Conservation (phyloP, 129 eudicot species). For the carrot (Daucus carota) region DNA sequence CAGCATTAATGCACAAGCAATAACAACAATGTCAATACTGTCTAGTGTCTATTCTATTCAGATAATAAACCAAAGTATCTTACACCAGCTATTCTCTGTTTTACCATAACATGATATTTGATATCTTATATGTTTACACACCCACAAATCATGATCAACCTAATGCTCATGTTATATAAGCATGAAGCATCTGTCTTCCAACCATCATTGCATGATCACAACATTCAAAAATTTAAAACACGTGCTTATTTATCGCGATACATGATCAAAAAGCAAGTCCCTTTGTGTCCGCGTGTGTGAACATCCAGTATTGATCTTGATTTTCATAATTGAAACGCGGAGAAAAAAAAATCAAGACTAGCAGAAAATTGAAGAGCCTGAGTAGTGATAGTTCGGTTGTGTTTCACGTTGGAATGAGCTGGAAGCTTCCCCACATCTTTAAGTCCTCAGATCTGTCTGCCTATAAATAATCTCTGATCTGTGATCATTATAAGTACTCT, state of each 20-base stretch:
- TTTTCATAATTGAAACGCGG: too few species aligned
- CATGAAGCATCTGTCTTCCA: not conserved
- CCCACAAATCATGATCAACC: not conserved
- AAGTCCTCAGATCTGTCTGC: not conserved
- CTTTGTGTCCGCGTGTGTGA: not conserved
- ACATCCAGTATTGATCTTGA: too few species aligned
- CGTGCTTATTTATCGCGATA: not conserved
- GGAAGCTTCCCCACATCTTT: conserved; percentile 7
- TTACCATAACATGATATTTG: too few species aligned
- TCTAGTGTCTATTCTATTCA: not conserved
- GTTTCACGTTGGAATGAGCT: conserved; percentile 5
- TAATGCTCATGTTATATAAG: not conserved
- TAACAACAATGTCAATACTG: too few species aligned
- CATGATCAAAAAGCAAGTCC: not conserved
- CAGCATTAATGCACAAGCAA: too few species aligned
- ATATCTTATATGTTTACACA: not conserved
- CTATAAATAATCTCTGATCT: not conserved
- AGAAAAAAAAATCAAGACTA: not conserved
- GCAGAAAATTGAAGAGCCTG: not conserved
- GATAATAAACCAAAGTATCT: too few species aligned
- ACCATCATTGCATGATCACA: not conserved
- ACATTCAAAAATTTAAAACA: not conserved
- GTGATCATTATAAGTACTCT: not conserved
- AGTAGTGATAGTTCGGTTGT: not conserved
- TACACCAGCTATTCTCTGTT: not conserved